phyloP scores from a whole-genome alignment of 176 grass and related monocot genomes.

The Triticum turgidum region DNA sequence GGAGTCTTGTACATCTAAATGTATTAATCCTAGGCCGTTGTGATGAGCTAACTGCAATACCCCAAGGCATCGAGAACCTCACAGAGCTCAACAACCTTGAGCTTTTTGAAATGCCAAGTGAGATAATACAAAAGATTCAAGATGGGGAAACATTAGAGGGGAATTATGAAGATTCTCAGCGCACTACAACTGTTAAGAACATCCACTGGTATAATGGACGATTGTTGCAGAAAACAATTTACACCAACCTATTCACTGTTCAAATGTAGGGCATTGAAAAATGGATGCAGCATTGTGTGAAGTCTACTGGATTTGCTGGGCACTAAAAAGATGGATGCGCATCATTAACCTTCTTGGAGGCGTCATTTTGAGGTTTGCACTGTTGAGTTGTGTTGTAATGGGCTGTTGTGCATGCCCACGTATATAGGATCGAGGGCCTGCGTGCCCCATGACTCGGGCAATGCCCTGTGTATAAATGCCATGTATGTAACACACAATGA shows the following conservation, averaged over 20 bases:
- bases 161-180: not conserved
- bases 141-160: not conserved
- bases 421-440: too few relatives aligned
- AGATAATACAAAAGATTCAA: constrained; percentile 21
- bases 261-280: not conserved
- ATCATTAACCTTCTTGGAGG: not conserved
- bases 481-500: too few relatives aligned
- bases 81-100: constrained; percentile 24
- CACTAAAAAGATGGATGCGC: not conserved
- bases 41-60: constrained; percentile 22
- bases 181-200: constrained; percentile 25
- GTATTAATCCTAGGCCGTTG: constrained; percentile 20
- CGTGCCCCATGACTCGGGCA: too few relatives aligned
- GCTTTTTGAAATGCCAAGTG: constrained; percentile 33
- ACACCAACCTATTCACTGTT: not conserved
- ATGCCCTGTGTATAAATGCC: too few relatives aligned
- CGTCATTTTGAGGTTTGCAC: not conserved
- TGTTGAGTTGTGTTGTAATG: not conserved
- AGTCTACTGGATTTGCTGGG: not conserved
- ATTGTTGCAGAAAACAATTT: not conserved
- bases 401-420: too few relatives aligned
- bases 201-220: not conserved
- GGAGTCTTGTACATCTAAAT: constrained; percentile 12
- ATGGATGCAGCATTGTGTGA: not conserved
- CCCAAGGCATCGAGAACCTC: constrained; percentile 41